Percentiles rank a stretch among this genome's conserved stretches.
Conservation (phyloP, 768 basidiomycete genomes). For the Daedaleopsis sinensis region DNA sequence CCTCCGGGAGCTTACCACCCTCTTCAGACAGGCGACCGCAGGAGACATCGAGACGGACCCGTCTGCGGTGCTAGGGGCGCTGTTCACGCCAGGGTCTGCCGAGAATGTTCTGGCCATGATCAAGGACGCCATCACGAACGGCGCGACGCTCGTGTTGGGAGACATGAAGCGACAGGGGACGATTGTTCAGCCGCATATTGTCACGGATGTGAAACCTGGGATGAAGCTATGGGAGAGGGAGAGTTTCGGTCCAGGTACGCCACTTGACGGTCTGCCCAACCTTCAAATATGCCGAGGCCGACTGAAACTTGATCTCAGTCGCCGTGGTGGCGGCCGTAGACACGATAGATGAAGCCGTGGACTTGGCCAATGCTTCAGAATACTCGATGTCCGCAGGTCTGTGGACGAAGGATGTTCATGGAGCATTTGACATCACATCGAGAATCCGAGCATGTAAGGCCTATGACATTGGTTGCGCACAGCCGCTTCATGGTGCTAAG, state of each 20-base stretch:
- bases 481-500: neutral
- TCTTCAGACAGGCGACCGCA: slow-evolving; percentile 39
- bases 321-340: slow-evolving; percentile 48
- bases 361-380: slow-evolving; percentile 55
- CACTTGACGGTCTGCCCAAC: neutral
- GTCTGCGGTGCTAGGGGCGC: slow-evolving; percentile 35
- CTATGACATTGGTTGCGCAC: neutral
- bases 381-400: slow-evolving; percentile 55
- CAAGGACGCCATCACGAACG: slow-evolving; percentile 44
- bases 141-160: slow-evolving; percentile 50
- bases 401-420: slow-evolving; percentile 52
- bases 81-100: slow-evolving; percentile 50
- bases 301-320: slow-evolving; percentile 30
- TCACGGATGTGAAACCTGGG: slow-evolving; percentile 49
- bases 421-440: slow-evolving; percentile 48
- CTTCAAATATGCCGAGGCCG: neutral
- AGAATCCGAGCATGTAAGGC: slow-evolving; percentile 48
- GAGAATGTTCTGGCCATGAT: slow-evolving; percentile 47
- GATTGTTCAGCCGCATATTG: slow-evolving; percentile 55
- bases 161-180: slow-evolving; percentile 43
- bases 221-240: slow-evolving; percentile 60
- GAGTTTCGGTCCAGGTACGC: slow-evolving; percentile 60
- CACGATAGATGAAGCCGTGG: slow-evolving; percentile 55
- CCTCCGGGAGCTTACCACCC: slow-evolving; percentile 36
- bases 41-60: slow-evolving; percentile 40